Evolutionary conservation across 129 eudicot species (phyloP).

Genomic region (Saussurea involucrata): DNA sequence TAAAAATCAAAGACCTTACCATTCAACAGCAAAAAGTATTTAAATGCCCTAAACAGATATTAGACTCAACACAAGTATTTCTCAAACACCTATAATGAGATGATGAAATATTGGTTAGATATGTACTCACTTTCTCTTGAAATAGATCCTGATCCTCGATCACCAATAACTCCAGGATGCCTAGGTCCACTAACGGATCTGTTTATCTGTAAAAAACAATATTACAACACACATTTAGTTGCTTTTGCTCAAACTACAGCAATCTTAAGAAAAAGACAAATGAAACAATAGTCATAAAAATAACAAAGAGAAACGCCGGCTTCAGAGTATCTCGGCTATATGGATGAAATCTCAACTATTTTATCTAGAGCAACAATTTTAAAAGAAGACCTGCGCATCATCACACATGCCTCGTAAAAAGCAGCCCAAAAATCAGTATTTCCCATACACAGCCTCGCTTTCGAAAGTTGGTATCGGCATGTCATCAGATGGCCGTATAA

Average conservation of each 20-base stretch:
- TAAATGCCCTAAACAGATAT: not conserved
- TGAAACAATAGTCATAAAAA: not conserved
- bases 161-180: conserved; percentile 89
- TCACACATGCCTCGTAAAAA: not conserved
- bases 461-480: not conserved
- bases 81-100: not conserved
- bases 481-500: not conserved
- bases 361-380: not conserved
- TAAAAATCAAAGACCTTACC: not conserved
- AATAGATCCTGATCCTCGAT: conserved; percentile 89
- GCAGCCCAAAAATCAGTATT: not conserved
- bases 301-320: not conserved
- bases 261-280: not conserved
- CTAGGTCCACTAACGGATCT: conserved; percentile 79
- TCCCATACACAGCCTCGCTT: not conserved
- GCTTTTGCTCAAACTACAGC: not conserved
- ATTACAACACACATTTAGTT: not conserved
- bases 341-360: not conserved
- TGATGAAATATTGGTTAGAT: not conserved
- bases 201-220: conserved; percentile 51
- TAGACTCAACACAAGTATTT: not conserved
- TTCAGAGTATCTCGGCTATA: not conserved
- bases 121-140: conserved; percentile 81
- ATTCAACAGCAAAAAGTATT: not conserved
- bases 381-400: not conserved